These are phyloP conservation scores for Colletotrichum musae DNA, from an alignment of 2,329 filamentous ascomycete genomes.

Conservation along the genomic window DNA sequence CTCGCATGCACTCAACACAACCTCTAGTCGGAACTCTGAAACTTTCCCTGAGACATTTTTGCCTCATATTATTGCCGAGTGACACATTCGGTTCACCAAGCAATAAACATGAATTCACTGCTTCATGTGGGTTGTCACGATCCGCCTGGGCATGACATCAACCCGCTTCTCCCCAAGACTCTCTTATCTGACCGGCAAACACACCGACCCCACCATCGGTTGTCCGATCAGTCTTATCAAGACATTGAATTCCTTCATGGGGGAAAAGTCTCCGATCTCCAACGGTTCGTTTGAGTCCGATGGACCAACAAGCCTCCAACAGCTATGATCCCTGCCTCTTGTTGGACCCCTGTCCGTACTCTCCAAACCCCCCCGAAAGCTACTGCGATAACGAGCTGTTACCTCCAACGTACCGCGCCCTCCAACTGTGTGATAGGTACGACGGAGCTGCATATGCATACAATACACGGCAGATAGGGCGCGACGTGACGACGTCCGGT, in stretches of 20 bases:
- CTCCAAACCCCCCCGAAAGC: background rate
- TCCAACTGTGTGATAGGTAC: background rate
- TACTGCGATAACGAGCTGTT: slow-evolving; percentile 8
- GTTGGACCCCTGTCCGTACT: background rate
- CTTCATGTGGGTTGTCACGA: too few species aligned
- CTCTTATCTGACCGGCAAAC: slow-evolving; percentile 21
- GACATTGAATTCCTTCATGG: background rate
- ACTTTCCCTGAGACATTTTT: too few species aligned
- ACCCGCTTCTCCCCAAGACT: slow-evolving; percentile 4
- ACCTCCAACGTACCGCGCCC: background rate
- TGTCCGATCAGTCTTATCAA: slow-evolving; percentile 34
- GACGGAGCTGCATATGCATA: background rate
- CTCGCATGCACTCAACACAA: background rate
- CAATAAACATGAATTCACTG: too few species aligned
- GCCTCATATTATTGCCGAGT: too few species aligned
- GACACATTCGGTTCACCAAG: too few species aligned
- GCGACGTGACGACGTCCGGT: background rate
- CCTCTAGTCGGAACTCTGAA: background rate
- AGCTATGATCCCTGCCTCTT: background rate
- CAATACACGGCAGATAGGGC: slow-evolving; percentile 1
- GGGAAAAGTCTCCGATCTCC: slow-evolving; percentile 25
- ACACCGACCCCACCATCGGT: slow-evolving; percentile 3
- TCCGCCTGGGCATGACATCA: slow-evolving; percentile 25
- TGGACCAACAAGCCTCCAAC: background rate
- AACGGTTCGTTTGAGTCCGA: slow-evolving; percentile 38